phyloP scores from a whole-genome alignment of 371 early-diverging fungal genomes.

The Mucor racemosus region DNA sequence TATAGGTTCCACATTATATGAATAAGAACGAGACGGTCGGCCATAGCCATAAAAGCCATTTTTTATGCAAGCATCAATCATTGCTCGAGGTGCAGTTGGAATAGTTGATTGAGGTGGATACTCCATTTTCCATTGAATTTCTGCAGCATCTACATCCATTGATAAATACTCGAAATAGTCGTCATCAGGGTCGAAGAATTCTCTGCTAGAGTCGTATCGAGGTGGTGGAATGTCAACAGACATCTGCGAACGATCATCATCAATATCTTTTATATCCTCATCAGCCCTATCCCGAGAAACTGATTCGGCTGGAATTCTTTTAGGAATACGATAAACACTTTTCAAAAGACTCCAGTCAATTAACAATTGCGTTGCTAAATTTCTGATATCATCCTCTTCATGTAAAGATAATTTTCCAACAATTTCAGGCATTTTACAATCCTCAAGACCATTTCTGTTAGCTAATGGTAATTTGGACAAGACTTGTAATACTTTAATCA shows the following conservation, averaged over 20 bases:
- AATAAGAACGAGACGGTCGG: slow-evolving; percentile 10
- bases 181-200: slow-evolving; percentile 42
- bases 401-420: slow-evolving; percentile 47
- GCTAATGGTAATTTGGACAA: slow-evolving; percentile 52
- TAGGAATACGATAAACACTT: slow-evolving; percentile 67
- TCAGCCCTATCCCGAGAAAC: neutral
- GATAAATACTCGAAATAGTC: slow-evolving; percentile 41
- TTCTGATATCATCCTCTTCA: slow-evolving; percentile 43
- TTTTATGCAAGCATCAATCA: slow-evolving; percentile 36
- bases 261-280: neutral
- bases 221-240: neutral
- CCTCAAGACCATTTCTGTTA: slow-evolving; percentile 74
- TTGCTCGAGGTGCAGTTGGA: slow-evolving; percentile 42
- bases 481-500: slow-evolving; percentile 33
- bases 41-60: slow-evolving; percentile 28
- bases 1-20: neutral
- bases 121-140: slow-evolving; percentile 29
- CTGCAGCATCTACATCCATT: slow-evolving; percentile 21
- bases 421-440: slow-evolving; percentile 60
- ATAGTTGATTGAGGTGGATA: slow-evolving; percentile 35
- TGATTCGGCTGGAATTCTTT: slow-evolving; percentile 17
- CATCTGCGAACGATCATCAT: neutral
- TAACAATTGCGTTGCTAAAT: slow-evolving; percentile 42
- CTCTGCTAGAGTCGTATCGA: slow-evolving; percentile 29
- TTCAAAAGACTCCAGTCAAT: slow-evolving; percentile 58